Conservation (phyloP, 2,329 filamentous ascomycete genomes). For the Cladophialophora psammophila region DNA sequence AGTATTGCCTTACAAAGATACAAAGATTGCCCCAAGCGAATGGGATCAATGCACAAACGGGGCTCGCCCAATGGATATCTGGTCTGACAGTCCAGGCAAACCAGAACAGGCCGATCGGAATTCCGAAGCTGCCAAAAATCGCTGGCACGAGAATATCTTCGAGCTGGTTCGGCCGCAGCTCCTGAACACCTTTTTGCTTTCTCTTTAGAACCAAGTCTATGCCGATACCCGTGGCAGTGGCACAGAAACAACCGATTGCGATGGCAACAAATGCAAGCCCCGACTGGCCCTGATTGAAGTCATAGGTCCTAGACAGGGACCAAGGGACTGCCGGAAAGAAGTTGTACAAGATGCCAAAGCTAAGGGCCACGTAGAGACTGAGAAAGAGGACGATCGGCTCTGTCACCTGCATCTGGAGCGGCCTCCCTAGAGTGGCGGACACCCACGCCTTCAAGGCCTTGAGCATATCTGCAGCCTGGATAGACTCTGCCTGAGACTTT, state of each 20-base stretch:
- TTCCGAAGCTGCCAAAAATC: slow-evolving; percentile 44
- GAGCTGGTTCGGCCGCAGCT: slow-evolving; percentile 29
- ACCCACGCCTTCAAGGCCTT: neutral
- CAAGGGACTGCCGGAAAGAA: slow-evolving; percentile 45
- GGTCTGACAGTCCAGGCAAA: slow-evolving; percentile 52
- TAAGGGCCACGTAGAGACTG: slow-evolving; percentile 22
- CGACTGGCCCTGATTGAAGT: slow-evolving; percentile 42
- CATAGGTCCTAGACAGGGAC: slow-evolving; percentile 23
- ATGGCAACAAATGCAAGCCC: slow-evolving; percentile 48
- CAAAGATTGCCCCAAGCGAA: slow-evolving; percentile 42
- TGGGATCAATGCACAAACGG: slow-evolving; percentile 35
- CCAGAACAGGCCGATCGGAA: slow-evolving; percentile 23
- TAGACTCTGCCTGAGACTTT: neutral
- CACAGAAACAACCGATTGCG: slow-evolving; percentile 43
- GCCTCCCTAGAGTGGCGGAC: slow-evolving; percentile 17
- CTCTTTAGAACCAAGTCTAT: slow-evolving; percentile 43
- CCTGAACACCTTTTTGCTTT: slow-evolving; percentile 18
- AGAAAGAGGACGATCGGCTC: slow-evolving; percentile 26
- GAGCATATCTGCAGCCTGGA: slow-evolving; percentile 64
- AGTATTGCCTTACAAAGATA: slow-evolving; percentile 54
- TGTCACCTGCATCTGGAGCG: slow-evolving; percentile 21
- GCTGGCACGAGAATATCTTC: slow-evolving; percentile 47
- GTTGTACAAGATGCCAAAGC: slow-evolving; percentile 37
- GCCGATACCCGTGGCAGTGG: slow-evolving; percentile 41
- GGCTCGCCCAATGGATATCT: slow-evolving; percentile 50